Evolutionary conservation across 441 rosid genomes (phyloP).

Genomic region (Populus hybrid): DNA sequence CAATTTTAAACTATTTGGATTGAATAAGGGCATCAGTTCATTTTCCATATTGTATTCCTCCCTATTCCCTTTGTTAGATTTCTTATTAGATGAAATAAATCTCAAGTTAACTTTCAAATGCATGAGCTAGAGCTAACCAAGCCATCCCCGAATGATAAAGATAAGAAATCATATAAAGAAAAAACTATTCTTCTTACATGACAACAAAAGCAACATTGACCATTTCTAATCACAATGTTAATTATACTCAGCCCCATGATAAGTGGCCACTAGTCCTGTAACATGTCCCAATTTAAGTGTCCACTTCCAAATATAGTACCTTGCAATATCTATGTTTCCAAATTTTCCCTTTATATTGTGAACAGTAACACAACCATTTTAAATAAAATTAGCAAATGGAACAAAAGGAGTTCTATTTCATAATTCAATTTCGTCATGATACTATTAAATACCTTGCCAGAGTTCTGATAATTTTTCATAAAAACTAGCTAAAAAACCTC

Average conservation of each 20-base stretch:
- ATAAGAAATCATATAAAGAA: neutral
- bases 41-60: neutral
- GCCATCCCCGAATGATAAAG: neutral
- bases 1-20: neutral
- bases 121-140: neutral
- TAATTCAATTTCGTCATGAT: neutral
- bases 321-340: neutral
- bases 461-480: neutral
- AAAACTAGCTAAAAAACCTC: neutral
- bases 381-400: neutral
- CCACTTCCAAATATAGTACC: neutral
- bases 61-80: neutral
- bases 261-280: neutral
- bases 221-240: neutral
- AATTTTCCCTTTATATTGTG: neutral
- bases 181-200: neutral
- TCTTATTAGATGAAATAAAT: neutral
- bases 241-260: neutral
- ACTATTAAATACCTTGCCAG: neutral
- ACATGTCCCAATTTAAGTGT: neutral
- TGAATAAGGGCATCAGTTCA: neutral
- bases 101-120: neutral
- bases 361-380: neutral
- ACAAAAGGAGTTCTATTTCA: neutral
- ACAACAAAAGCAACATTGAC: neutral